Evolutionary conservation across 176 grass and related monocot species (phyloP).

Genomic region (Aechmea fasciata): DNA sequence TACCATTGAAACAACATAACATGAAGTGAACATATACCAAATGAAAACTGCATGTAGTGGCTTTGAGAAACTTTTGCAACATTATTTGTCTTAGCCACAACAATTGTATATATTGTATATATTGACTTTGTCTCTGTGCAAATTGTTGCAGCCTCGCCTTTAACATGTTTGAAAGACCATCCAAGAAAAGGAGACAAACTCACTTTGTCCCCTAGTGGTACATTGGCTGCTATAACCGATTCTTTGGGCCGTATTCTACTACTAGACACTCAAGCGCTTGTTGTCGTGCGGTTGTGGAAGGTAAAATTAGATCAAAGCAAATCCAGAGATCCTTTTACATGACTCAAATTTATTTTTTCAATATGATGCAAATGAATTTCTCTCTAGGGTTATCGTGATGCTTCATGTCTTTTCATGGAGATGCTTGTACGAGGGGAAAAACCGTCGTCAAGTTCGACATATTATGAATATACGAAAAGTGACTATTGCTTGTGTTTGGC

Average conservation of each 20-base stretch:
- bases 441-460: slow-evolving; percentile 35
- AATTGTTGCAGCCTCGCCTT: slow-evolving; percentile 47
- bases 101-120: background rate
- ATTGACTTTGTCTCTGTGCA: background rate
- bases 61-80: background rate
- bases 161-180: slow-evolving; percentile 84
- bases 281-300: slow-evolving; percentile 95
- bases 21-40: background rate
- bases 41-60: background rate
- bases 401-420: slow-evolving; percentile 91
- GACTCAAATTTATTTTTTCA: background rate
- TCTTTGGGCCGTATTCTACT: slow-evolving; percentile 85
- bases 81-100: background rate
- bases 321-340: background rate
- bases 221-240: slow-evolving; percentile 89
- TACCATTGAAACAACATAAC: no score
- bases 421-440: slow-evolving; percentile 69
- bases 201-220: slow-evolving; percentile 82
- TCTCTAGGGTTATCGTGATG: slow-evolving; percentile 88
- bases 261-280: slow-evolving; percentile 83
- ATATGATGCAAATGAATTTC: background rate
- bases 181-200: slow-evolving; percentile 88
- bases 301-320: slow-evolving; percentile 23
- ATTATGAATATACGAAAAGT: slow-evolving; percentile 50
- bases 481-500: slow-evolving; percentile 93